These are phyloP conservation scores for Ceratonia siliqua DNA, from an alignment of 306 rosid species.

Conservation along the genomic window DNA sequence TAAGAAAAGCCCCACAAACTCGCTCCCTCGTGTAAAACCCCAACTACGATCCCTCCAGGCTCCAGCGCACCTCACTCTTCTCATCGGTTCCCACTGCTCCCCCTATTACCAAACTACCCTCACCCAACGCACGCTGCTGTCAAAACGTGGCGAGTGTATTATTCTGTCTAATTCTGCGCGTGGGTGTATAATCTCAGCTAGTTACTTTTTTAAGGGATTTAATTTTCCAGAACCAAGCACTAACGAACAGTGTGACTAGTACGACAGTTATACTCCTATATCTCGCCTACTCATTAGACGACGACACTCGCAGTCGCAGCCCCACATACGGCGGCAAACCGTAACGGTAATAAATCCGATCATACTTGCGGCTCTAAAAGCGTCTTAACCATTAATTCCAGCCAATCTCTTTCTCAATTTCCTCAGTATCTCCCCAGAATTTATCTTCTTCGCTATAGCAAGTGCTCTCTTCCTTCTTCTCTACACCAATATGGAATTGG, in stretches of 20 bases:
- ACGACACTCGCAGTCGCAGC: background rate
- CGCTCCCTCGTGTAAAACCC: background rate
- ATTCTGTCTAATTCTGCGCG: conserved; percentile 14
- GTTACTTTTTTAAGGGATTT: no score
- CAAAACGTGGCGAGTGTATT: background rate
- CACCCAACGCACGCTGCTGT: background rate
- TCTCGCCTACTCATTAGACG: conserved; percentile 34
- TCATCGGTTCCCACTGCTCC: no score
- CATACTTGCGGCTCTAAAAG: background rate
- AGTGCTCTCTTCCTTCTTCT: background rate
- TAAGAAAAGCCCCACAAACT: background rate
- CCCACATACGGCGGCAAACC: background rate
- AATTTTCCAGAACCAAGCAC: background rate
- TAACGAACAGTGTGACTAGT: background rate
- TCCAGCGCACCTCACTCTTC: background rate
- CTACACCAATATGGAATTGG: background rate
- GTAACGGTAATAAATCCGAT: conserved; percentile 45
- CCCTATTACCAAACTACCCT: conserved; percentile 21
- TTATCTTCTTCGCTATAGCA: background rate
- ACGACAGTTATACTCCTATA: conserved; percentile 52
- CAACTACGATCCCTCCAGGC: no score
- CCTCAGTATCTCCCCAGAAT: background rate
- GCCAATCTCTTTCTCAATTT: background rate
- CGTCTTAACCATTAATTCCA: background rate
- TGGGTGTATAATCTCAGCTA: no score